phyloP scores from a whole-genome alignment of 306 rosid species.

The Prosopis cineraria region DNA sequence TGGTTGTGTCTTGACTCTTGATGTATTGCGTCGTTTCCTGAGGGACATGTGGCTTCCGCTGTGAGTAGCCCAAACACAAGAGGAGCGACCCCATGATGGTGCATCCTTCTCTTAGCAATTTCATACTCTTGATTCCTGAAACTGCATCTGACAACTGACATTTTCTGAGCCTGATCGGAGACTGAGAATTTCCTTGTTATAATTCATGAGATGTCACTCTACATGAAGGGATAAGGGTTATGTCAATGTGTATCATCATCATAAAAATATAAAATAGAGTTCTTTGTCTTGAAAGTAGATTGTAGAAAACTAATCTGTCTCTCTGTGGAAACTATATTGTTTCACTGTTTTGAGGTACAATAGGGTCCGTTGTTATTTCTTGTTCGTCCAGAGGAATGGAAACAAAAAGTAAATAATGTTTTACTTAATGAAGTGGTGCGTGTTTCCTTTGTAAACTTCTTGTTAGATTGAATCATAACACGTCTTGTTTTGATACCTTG shows the following conservation, averaged over 20 bases:
- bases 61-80: not conserved
- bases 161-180: not conserved
- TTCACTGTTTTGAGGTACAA: not conserved
- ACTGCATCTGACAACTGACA: not conserved
- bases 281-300: not conserved
- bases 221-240: not conserved
- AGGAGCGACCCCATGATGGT: not conserved
- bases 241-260: not conserved
- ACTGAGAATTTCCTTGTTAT: not conserved
- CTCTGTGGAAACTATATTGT: not conserved
- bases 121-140: not conserved
- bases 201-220: not conserved
- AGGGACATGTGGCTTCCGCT: not conserved
- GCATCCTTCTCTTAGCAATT: not conserved
- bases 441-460: not conserved
- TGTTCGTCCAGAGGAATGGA: not conserved
- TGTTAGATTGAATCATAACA: not conserved
- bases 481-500: slow-evolving; percentile 1
- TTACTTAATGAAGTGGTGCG: slow-evolving; percentile 7
- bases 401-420: not conserved
- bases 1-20: not conserved
- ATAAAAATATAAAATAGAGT: not conserved
- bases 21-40: not conserved
- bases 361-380: not conserved
- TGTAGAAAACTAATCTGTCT: not conserved